phyloP scores from a whole-genome alignment of 2,329 filamentous ascomycete genomes.

The Purpureocillium lavendulum region DNA sequence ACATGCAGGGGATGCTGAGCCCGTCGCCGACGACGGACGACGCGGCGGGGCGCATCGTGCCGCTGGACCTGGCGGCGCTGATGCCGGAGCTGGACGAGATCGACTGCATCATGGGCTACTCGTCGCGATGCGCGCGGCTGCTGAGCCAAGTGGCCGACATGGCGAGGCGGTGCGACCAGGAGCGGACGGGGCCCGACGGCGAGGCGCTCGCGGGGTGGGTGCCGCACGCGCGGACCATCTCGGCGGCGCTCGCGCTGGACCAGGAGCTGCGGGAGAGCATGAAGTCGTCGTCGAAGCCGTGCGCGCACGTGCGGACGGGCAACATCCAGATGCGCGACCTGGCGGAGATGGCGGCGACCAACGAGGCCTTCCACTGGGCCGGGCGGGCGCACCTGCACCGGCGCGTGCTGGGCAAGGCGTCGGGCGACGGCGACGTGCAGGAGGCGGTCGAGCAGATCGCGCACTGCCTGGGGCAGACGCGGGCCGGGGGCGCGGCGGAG shows the following conservation, averaged over 20 bases:
- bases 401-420: constrained; percentile 57
- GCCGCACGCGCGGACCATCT: constrained; percentile 33
- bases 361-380: constrained; percentile 73
- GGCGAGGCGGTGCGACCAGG: constrained; percentile 57
- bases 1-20: constrained; percentile 65
- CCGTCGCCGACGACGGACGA: constrained; percentile 37
- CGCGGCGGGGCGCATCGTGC: neutral
- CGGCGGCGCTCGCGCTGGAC: constrained; percentile 51
- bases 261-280: constrained; percentile 52
- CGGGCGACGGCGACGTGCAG: constrained; percentile 52
- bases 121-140: constrained; percentile 66
- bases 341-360: constrained; percentile 60
- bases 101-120: constrained; percentile 63
- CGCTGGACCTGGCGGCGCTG: neutral
- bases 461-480: constrained; percentile 51
- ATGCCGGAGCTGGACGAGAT: constrained; percentile 46
- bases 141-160: constrained; percentile 66
- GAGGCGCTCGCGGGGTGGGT: constrained; percentile 41
- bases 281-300: constrained; percentile 30
- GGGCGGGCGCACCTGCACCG: constrained; percentile 69
- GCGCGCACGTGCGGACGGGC: constrained; percentile 36
- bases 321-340: constrained; percentile 46
- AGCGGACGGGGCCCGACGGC: constrained; percentile 46
- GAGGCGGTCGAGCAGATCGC: constrained; percentile 56
- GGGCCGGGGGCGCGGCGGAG: constrained; percentile 61